Conservation (phyloP, 345 rosid species). For the Ricinus communis region DNA sequence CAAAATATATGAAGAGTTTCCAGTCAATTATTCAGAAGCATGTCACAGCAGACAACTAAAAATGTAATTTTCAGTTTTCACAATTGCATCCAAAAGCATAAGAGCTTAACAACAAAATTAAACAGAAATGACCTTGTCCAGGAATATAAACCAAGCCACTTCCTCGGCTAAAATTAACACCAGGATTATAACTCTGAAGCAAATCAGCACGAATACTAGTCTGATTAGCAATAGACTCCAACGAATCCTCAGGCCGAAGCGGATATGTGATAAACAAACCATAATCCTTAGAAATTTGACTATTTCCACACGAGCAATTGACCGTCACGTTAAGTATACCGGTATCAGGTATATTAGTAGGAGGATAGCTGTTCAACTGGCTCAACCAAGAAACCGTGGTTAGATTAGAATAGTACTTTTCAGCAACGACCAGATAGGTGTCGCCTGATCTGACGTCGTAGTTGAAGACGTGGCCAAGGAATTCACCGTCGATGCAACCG, state of each 20-base stretch:
- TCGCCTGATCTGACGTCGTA: slow-evolving; percentile 24
- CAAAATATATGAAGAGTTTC: background rate
- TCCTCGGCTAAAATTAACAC: slow-evolving; percentile 58
- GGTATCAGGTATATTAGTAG: slow-evolving; percentile 35
- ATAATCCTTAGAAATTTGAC: slow-evolving; percentile 42
- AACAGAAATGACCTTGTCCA: slow-evolving; percentile 43
- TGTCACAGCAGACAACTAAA: too few relatives aligned
- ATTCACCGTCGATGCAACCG: slow-evolving; percentile 49
- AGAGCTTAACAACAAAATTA: too few relatives aligned
- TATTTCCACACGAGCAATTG: slow-evolving; percentile 72
- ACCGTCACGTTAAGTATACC: slow-evolving; percentile 54
- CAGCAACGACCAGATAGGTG: slow-evolving; percentile 39
- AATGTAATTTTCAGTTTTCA: too few relatives aligned
- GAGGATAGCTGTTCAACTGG: slow-evolving; percentile 32
- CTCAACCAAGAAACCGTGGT: slow-evolving; percentile 40
- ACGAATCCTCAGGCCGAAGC: slow-evolving; percentile 53
- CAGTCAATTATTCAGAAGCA: too few relatives aligned
- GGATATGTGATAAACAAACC: slow-evolving; percentile 74
- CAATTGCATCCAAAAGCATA: too few relatives aligned
- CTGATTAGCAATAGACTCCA: slow-evolving; percentile 40
- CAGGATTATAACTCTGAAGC: slow-evolving; percentile 58
- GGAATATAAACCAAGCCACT: slow-evolving; percentile 72
- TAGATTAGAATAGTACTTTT: slow-evolving; percentile 34
- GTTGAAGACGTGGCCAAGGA: slow-evolving; percentile 51
- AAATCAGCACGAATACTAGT: slow-evolving; percentile 33